Evolutionary conservation across 1,139 yeast species (phyloP).

Genomic region (Diutina sp.): DNA sequence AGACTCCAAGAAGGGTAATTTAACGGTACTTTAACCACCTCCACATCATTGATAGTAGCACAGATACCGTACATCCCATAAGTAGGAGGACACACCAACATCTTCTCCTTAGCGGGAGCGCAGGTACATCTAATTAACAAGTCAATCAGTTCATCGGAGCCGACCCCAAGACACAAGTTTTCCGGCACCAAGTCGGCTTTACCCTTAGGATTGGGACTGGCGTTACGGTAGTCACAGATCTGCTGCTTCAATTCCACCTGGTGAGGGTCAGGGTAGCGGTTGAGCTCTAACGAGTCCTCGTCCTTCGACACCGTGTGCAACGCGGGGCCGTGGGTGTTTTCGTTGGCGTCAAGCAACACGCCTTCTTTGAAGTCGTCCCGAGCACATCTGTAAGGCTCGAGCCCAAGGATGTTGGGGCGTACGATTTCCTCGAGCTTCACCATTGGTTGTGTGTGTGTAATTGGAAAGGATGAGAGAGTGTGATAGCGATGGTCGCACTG

Average conservation of each 20-base stretch:
- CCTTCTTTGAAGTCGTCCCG: constrained; percentile 77
- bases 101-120: constrained; percentile 68
- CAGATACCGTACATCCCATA: constrained; percentile 95
- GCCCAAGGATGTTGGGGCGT: constrained; percentile 68
- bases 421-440: constrained; percentile 46
- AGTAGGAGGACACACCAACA: constrained; percentile 87
- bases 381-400: constrained; percentile 93
- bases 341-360: constrained; percentile 85
- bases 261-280: constrained; percentile 96
- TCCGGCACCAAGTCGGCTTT: constrained; percentile 33
- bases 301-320: constrained; percentile 16
- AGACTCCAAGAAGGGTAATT: constrained; percentile 50
- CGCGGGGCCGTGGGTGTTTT: constrained; percentile 89
- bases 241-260: constrained; percentile 68
- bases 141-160: constrained; percentile 94
- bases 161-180: constrained; percentile 88
- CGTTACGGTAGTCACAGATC: constrained; percentile 59
- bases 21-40: constrained; percentile 57
- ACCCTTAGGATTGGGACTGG: constrained; percentile 18
- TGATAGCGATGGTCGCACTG: background rate
- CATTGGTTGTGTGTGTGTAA: background rate
- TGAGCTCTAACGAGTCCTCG: constrained; percentile 37
- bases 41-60: constrained; percentile 82
- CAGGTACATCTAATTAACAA: constrained; percentile 77
- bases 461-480: no score